Conservation (phyloP, 805 yeast genomes). For the Kodamaea jinghongensis region DNA sequence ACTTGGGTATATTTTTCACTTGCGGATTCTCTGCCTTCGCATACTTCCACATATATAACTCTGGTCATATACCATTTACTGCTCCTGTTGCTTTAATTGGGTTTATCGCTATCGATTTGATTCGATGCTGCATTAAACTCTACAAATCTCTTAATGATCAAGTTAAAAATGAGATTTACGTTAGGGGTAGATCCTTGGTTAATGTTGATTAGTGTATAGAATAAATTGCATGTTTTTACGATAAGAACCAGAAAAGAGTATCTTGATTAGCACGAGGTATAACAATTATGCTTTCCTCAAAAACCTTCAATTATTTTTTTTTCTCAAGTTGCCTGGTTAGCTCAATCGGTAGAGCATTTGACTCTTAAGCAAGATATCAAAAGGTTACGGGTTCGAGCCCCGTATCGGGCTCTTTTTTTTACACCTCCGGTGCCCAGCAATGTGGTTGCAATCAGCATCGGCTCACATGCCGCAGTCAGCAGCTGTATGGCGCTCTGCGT, state of each 20-base stretch:
- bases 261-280: too few species aligned
- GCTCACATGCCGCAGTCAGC: too few species aligned
- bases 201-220: conserved; percentile 22
- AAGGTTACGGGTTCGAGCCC: conserved; percentile 12
- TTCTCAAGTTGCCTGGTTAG: conserved; percentile 7
- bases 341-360: conserved; percentile 12
- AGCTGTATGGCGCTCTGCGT: too few species aligned
- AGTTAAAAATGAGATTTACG: conserved; percentile 58
- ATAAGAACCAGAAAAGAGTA: too few species aligned
- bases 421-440: background rate
- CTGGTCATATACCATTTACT: background rate
- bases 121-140: conserved; percentile 7
- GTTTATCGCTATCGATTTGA: background rate
- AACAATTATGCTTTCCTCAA: too few species aligned
- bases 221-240: background rate
- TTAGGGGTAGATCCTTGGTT: conserved; percentile 54
- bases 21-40: background rate
- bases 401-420: conserved; percentile 10
- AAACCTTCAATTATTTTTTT: background rate
- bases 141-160: conserved; percentile 32
- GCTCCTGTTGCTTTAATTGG: conserved; percentile 3
- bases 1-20: conserved; percentile 1
- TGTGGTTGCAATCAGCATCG: background rate
- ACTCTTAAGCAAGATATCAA: conserved; percentile 10
- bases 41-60: background rate